Evolutionary conservation across 345 rosid species (phyloP).

Genomic region (Syzygium oleosum): DNA sequence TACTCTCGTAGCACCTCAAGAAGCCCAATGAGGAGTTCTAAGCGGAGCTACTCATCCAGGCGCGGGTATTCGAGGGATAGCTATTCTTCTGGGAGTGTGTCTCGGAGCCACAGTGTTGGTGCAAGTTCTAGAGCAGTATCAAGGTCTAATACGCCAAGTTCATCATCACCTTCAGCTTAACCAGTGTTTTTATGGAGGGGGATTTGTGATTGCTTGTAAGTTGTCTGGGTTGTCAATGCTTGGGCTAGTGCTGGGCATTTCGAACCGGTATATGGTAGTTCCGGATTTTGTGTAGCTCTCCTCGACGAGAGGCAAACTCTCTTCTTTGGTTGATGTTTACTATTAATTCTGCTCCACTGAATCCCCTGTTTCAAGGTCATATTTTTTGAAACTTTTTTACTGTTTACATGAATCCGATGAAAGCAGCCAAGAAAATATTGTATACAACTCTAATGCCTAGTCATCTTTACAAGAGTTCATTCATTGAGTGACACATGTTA

Average conservation of each 20-base stretch:
- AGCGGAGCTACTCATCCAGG: constrained; percentile 21
- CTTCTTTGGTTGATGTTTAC: not conserved
- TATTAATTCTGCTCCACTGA: not conserved
- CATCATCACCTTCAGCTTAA: constrained; percentile 21
- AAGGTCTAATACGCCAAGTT: constrained; percentile 48
- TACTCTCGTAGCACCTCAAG: constrained; percentile 27
- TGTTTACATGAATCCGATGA: not conserved
- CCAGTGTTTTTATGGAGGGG: not conserved
- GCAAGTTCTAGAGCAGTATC: constrained; percentile 49
- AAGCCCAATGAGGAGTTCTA: constrained; percentile 11
- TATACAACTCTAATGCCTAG: no score
- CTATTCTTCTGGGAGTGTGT: not conserved
- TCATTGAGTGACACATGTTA: no score
- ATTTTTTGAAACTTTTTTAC: not conserved
- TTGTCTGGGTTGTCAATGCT: not conserved
- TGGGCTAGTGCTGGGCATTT: not conserved
- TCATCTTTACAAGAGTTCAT: no score
- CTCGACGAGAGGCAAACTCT: not conserved
- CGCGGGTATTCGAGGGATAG: not conserved
- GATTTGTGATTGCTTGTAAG: not conserved
- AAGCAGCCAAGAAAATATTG: no score
- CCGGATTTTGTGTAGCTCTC: not conserved
- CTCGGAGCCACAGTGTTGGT: constrained; percentile 19
- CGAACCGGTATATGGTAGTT: not conserved
- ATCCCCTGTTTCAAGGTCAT: not conserved